These are phyloP conservation scores for Pelargonium hybrid DNA, from an alignment of 441 rosid species.

Conservation along the genomic window DNA sequence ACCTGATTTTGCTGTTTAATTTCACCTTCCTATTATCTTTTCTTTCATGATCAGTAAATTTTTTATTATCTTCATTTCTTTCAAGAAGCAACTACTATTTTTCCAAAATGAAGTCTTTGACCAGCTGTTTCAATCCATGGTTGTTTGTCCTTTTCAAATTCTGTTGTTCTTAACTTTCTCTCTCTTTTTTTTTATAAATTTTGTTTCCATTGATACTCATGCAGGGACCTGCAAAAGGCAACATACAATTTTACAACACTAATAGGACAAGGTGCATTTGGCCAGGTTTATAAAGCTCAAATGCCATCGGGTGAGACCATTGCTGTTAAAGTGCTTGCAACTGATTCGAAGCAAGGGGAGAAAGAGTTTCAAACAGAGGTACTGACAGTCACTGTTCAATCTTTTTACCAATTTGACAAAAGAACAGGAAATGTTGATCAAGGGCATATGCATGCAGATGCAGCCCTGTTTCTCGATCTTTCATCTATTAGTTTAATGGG, in stretches of 20 bases:
- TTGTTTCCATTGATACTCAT: conserved; percentile 17
- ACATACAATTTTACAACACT: conserved; percentile 79
- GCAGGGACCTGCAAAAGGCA: conserved; percentile 94
- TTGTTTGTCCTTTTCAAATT: background rate
- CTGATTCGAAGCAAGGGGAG: conserved; percentile 97
- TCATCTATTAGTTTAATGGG: too few relatives aligned
- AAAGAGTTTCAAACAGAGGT: conserved; percentile 97
- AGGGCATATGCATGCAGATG: background rate
- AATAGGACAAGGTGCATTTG: conserved; percentile 96
- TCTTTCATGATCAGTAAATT: background rate
- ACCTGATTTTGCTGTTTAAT: background rate
- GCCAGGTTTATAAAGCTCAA: conserved; percentile 92
- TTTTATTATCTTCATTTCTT: background rate
- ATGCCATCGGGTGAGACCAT: conserved; percentile 83
- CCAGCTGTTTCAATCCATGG: too few relatives aligned
- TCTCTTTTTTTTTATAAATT: background rate
- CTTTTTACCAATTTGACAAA: background rate
- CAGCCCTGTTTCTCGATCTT: background rate
- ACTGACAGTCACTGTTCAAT: conserved; percentile 15
- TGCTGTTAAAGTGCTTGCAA: conserved; percentile 90
- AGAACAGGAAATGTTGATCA: background rate
- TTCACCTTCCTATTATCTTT: background rate
- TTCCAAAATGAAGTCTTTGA: too few relatives aligned
- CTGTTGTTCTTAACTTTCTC: background rate
- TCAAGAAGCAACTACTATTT: too few relatives aligned